phyloP scores from a whole-genome alignment of 2,329 filamentous ascomycete genomes.

The Trichophaea hybrida region DNA sequence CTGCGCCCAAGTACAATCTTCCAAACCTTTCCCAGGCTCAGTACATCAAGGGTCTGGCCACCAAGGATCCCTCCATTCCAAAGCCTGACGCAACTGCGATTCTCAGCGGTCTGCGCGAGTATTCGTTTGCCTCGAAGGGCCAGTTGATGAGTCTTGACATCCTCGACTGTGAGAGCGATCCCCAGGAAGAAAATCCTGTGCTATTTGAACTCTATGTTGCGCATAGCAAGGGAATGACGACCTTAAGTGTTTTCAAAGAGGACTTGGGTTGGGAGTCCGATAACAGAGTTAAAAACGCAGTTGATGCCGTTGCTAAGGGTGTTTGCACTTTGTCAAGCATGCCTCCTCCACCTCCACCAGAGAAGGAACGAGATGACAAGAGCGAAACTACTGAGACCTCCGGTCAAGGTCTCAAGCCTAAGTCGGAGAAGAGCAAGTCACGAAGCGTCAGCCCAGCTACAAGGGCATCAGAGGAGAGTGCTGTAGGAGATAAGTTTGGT shows the following conservation, averaged over 20 bases:
- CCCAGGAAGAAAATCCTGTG: conserved; percentile 47
- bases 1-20: conserved; percentile 81
- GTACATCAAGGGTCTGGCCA: conserved; percentile 65
- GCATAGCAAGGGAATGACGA: conserved; percentile 95
- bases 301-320: conserved; percentile 61
- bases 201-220: conserved; percentile 93
- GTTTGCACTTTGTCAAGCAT: conserved; percentile 63
- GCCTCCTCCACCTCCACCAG: conserved; percentile 32
- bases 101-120: conserved; percentile 91
- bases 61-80: conserved; percentile 57
- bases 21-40: conserved; percentile 68
- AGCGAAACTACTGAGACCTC: conserved; percentile 8
- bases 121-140: conserved; percentile 77
- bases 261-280: conserved; percentile 87
- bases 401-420: conserved; percentile 9
- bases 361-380: conserved; percentile 17
- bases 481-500: conserved; percentile 16
- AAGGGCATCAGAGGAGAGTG: conserved; percentile 27
- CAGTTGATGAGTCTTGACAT: conserved; percentile 82
- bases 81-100: conserved; percentile 90
- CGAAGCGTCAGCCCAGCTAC: conserved; percentile 17
- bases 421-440: conserved; percentile 11
- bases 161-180: conserved; percentile 48
- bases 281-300: conserved; percentile 67
- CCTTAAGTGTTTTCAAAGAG: conserved; percentile 67